A percentile compares a stretch with the other conserved stretches of the same genome.
Evolutionary conservation across 352 stramenopile genomes (phyloP).

Genomic region (Pythium monospermum): DNA sequence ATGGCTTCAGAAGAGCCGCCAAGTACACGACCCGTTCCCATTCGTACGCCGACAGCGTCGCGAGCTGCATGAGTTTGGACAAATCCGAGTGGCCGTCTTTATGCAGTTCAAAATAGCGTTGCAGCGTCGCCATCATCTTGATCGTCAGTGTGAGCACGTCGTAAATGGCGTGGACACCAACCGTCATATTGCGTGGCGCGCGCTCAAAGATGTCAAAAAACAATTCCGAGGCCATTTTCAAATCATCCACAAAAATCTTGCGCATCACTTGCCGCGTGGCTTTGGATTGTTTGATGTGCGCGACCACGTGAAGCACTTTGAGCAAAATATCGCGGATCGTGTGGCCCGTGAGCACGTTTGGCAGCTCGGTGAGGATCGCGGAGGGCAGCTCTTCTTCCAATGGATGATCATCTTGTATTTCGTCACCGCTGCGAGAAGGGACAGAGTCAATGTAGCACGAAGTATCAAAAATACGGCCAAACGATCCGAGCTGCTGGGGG

Average conservation of each 20-base stretch:
- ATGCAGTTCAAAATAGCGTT: slow-evolving; percentile 63
- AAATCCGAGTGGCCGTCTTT: slow-evolving; percentile 51
- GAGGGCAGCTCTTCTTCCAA: slow-evolving; percentile 18
- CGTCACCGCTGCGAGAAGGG: not conserved
- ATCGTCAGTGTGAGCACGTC: slow-evolving; percentile 39
- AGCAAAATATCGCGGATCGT: slow-evolving; percentile 59
- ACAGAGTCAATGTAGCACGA: slow-evolving; percentile 5
- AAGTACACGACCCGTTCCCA: slow-evolving; percentile 62
- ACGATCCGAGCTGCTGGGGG: too few species aligned
- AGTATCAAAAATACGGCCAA: slow-evolving; percentile 17
- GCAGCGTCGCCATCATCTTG: slow-evolving; percentile 49
- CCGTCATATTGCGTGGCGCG: slow-evolving; percentile 26
- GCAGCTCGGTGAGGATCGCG: slow-evolving; percentile 50
- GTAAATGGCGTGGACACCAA: slow-evolving; percentile 48
- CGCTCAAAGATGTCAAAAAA: slow-evolving; percentile 46
- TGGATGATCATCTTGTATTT: not conserved
- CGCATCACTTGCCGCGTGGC: slow-evolving; percentile 38
- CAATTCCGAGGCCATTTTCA: slow-evolving; percentile 29
- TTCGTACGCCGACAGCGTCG: slow-evolving; percentile 59
- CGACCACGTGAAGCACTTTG: slow-evolving; percentile 60
- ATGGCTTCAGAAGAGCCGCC: slow-evolving; percentile 58
- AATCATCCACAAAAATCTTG: slow-evolving; percentile 44
- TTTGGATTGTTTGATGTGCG: slow-evolving; percentile 60
- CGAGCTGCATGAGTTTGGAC: slow-evolving; percentile 66
- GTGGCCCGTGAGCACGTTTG: slow-evolving; percentile 55